phyloP scores from a whole-genome alignment of 2,329 filamentous ascomycete genomes.

The Colletotrichum tropicale region DNA sequence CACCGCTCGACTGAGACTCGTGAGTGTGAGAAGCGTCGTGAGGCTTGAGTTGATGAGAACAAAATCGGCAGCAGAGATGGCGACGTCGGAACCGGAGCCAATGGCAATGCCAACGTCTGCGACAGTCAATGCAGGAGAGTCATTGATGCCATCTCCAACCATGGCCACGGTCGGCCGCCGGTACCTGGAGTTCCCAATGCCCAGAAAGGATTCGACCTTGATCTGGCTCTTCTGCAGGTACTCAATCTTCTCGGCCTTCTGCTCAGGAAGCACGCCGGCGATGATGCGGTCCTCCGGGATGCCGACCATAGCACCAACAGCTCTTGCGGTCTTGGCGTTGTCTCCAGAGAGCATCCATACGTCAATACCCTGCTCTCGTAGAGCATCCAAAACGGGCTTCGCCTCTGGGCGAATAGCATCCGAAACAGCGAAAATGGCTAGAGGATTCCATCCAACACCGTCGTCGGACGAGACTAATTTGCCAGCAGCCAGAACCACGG shows the following conservation, averaged over 20 bases:
- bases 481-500: constrained; percentile 63
- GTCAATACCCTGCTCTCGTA: constrained; percentile 69
- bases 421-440: constrained; percentile 75
- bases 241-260: constrained; percentile 77
- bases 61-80: constrained; percentile 81
- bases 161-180: constrained; percentile 70
- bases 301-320: constrained; percentile 76
- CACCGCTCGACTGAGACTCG: constrained; percentile 73
- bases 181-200: constrained; percentile 27
- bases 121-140: constrained; percentile 80
- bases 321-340: constrained; percentile 80
- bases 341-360: constrained; percentile 96
- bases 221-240: constrained; percentile 57
- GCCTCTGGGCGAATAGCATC: constrained; percentile 83
- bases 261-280: constrained; percentile 82
- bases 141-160: constrained; percentile 90
- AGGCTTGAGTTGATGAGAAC: constrained; percentile 79
- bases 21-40: constrained; percentile 72
- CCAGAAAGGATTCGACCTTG: not conserved
- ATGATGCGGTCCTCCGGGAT: constrained; percentile 79
- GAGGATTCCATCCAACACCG: constrained; percentile 52
- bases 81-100: constrained; percentile 82
- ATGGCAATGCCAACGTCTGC: constrained; percentile 87
- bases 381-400: constrained; percentile 64
- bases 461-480: constrained; percentile 25